Base-by-base conservation (phyloP, 106 monocot genomes). In the Dendrobium huoshanense region DNA sequence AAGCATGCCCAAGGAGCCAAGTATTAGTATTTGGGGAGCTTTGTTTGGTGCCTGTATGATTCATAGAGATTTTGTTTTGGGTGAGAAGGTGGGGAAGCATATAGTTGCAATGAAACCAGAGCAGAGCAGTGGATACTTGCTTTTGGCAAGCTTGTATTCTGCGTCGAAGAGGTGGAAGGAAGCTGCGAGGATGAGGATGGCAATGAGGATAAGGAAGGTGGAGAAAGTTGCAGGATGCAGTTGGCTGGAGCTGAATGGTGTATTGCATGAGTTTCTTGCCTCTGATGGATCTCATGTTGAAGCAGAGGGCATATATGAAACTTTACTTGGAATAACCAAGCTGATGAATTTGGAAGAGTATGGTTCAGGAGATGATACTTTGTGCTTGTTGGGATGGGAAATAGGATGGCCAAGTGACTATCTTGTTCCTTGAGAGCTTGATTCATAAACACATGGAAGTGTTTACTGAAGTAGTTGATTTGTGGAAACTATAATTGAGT, bases 41-140 rank as follows among this genome's bases (percentile, higher is more conserved):
- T 51, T 91, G 18, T 75, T 88, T 42, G 43, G 82, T 72, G 86
- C 91, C 61, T 91, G 88, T 42, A 41, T 72, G 9, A 81, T 84
- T 56, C 83, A 79, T 79, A 24, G 67, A 58, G 75, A 86, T 48
- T 47, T 67, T 7, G 79, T 42, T 47, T 51, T 74, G 72, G 86
- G 75, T 4, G 76, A 82, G 67, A 82, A 41, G 44, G 79, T 86
- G 13, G 82, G 86, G 25, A 82, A 79, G 42, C 16, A 67, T 17
- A 45, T 86, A 18, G 40, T 16, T 54, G 75, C 75, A 55, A 51
- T 82, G 25, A 51, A 79, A 15, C 86, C 86, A 0, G 48, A 76
- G 42, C 47, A 79, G 59, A 65, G 79, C 24, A 75, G 86, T 5
- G 79, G 86, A 41, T 74, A 86, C 29, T 20, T 82, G 20, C 43